Conservation (phyloP, 352 stramenopile species). For the Pseudoperonospora humuli region DNA sequence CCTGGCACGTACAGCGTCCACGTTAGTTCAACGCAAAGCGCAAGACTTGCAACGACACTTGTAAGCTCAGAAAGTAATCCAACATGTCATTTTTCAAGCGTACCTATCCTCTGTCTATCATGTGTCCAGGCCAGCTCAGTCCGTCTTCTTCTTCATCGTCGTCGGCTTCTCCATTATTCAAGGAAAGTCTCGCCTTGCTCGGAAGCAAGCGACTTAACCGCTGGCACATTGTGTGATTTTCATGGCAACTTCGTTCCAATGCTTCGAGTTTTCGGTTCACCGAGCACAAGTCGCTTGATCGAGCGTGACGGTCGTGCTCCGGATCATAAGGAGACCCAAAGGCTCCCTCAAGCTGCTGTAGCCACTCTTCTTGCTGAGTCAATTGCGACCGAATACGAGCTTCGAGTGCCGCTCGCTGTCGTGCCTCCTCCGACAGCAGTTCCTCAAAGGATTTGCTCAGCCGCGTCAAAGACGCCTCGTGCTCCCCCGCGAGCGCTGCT, state of each 20-base stretch:
- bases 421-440: conserved; percentile 45
- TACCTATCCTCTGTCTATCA: conserved; percentile 26
- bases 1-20: conserved; percentile 15
- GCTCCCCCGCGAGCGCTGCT: conserved; percentile 50
- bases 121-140: conserved; percentile 19
- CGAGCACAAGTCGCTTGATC: conserved; percentile 1
- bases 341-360: conserved; percentile 70
- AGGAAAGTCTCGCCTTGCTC: neutral
- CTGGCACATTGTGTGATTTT: conserved; percentile 16
- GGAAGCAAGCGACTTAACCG: conserved; percentile 14
- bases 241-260: conserved; percentile 25
- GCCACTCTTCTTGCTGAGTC: conserved; percentile 66
- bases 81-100: conserved; percentile 13
- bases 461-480: conserved; percentile 62
- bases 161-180: conserved; percentile 2
- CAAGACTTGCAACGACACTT: neutral
- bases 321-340: conserved; percentile 48
- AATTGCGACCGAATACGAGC: conserved; percentile 47
- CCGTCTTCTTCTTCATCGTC: conserved; percentile 14
- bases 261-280: conserved; percentile 14
- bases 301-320: conserved; percentile 14
- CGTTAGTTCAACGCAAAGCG: conserved; percentile 11
- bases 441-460: conserved; percentile 64
- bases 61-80: conserved; percentile 19
- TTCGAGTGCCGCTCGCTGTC: conserved; percentile 54